A percentile compares a stretch with the other conserved stretches of the same genome.
phyloP scores from a whole-genome alignment of 1,284 basidiomycete species.

The Puccinia horiana region DNA sequence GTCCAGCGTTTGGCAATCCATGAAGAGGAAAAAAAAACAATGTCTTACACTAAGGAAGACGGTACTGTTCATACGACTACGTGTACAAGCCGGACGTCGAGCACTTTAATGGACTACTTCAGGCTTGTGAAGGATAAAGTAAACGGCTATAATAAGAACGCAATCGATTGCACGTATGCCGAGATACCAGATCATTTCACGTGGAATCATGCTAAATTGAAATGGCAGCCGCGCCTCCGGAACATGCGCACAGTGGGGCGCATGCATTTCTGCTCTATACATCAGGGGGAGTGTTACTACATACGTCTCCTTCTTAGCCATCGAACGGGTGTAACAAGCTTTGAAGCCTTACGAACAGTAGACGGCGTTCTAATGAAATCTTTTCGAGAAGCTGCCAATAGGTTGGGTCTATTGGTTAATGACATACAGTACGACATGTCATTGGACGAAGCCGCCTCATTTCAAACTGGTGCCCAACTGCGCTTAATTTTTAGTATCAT shows the following conservation, averaged over 20 bases:
- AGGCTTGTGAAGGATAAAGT: background rate
- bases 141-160: background rate
- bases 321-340: background rate
- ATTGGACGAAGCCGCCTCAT: background rate
- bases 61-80: background rate
- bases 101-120: background rate
- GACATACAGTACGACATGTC: background rate
- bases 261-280: background rate
- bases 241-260: background rate
- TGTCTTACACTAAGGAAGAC: background rate
- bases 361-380: background rate
- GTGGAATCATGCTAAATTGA: background rate
- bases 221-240: background rate
- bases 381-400: background rate
- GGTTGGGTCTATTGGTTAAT: background rate
- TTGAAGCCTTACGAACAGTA: background rate
- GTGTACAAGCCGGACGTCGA: background rate
- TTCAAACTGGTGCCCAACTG: background rate
- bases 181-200: conserved; percentile 12
- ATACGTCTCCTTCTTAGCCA: background rate
- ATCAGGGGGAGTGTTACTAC: conserved; percentile 3
- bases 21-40: background rate
- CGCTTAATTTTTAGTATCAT: background rate
- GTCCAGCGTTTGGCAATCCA: conserved; percentile 51
- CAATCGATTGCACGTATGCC: background rate